These are phyloP conservation scores for Corchorus capsularis DNA, from an alignment of 345 rosid genomes.

Conservation along the genomic window DNA sequence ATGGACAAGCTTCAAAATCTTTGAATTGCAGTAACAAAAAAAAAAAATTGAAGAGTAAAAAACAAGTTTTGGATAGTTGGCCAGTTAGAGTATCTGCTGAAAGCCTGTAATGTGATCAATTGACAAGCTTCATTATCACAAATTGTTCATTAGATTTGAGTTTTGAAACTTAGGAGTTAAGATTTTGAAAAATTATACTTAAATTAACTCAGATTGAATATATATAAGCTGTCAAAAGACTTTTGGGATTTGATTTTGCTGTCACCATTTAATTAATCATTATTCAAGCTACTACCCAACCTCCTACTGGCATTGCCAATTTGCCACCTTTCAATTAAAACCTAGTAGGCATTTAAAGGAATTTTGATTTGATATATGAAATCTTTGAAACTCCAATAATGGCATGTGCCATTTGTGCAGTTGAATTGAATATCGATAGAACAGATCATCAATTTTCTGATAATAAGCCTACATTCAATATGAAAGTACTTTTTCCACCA, in stretches of 20 bases:
- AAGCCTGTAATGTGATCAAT: neutral
- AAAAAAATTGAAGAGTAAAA: too few relatives aligned
- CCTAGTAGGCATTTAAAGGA: neutral
- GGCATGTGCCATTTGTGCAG: neutral
- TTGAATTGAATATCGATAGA: neutral
- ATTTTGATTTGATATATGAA: neutral
- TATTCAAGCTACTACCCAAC: neutral
- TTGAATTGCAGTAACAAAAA: too few relatives aligned
- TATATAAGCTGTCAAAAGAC: neutral
- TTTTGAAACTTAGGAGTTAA: neutral
- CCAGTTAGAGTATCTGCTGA: neutral
- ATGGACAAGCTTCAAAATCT: too few relatives aligned
- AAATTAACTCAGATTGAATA: neutral
- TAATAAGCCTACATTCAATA: neutral
- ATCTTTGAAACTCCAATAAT: neutral
- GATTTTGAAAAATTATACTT: neutral
- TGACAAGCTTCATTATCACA: neutral
- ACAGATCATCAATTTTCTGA: neutral
- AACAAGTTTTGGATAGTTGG: neutral
- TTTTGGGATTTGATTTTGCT: neutral
- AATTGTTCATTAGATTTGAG: neutral
- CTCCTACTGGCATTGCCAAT: neutral
- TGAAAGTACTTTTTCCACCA: neutral
- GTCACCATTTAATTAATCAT: neutral
- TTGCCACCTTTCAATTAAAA: neutral